Conservation (phyloP, 2,329 filamentous ascomycete species). For the Stachybotrys echinatus region DNA sequence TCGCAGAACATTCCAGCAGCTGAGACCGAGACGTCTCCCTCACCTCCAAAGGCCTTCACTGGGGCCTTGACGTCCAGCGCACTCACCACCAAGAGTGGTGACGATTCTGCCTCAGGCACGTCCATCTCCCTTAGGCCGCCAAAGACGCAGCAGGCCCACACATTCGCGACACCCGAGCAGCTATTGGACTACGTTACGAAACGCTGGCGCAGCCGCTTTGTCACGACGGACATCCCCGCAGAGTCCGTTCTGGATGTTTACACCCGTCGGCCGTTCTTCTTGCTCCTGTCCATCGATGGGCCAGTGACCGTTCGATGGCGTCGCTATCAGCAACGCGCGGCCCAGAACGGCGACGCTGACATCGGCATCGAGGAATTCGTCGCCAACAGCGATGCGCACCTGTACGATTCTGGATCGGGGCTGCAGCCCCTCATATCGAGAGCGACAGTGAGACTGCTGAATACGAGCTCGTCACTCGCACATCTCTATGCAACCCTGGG, state of each 20-base stretch:
- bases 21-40: constrained; percentile 6
- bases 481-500: constrained; percentile 69
- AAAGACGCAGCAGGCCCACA: constrained; percentile 24
- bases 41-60: constrained; percentile 12
- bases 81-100: constrained; percentile 19
- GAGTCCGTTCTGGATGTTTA: constrained; percentile 70
- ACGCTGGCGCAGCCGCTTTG: constrained; percentile 77
- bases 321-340: constrained; percentile 53
- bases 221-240: constrained; percentile 77
- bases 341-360: constrained; percentile 12
- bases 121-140: constrained; percentile 16
- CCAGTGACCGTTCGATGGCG: constrained; percentile 80
- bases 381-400: constrained; percentile 60
- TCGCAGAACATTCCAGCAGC: constrained; percentile 5
- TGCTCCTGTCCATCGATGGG: constrained; percentile 87
- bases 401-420: constrained; percentile 63
- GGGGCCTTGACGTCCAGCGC: constrained; percentile 18
- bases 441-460: constrained; percentile 80
- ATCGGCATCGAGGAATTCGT: constrained; percentile 52
- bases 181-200: constrained; percentile 83
- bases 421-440: constrained; percentile 73
- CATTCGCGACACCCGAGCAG: constrained; percentile 57
- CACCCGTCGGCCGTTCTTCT: constrained; percentile 79
- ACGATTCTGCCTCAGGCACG: constrained; percentile 16
- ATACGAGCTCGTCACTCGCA: constrained; percentile 68